Percentiles rank a stretch among this genome's conserved stretches.
These are phyloP conservation scores for Kurtzmaniella quercitrusa DNA, from an alignment of 1,139 yeast species.

Conservation along the genomic window DNA sequence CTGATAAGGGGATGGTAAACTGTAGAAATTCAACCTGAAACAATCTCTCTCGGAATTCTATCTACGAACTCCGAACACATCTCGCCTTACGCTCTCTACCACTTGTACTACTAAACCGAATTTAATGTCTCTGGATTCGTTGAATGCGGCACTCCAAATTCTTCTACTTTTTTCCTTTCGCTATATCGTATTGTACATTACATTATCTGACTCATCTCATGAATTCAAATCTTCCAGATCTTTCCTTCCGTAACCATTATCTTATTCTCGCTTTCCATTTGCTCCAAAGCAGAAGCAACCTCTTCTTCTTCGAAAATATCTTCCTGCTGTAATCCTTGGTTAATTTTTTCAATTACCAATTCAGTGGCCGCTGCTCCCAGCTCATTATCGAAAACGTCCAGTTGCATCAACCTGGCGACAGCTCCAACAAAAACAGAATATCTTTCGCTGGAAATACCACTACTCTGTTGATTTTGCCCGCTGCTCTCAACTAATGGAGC, in stretches of 20 bases:
- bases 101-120: no score
- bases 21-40: no score
- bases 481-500: conserved; percentile 26
- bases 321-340: conserved; percentile 55
- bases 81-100: no score
- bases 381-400: conserved; percentile 45
- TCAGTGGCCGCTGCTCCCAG: conserved; percentile 42
- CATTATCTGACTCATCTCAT: background rate
- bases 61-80: no score
- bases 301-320: conserved; percentile 54
- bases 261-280: conserved; percentile 53
- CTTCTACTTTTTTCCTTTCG: no score
- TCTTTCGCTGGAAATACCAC: conserved; percentile 47
- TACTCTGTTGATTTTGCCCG: conserved; percentile 15
- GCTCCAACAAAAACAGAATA: conserved; percentile 39
- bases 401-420: conserved; percentile 44
- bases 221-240: conserved; percentile 52
- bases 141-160: no score
- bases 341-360: conserved; percentile 40
- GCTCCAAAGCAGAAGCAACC: conserved; percentile 48
- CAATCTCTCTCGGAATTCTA: no score
- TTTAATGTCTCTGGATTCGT: no score
- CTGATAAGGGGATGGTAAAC: no score
- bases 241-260: conserved; percentile 60
- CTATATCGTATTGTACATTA: no score